Conservation (phyloP, 2,329 filamentous ascomycete species). For the Verticillium dahliae region DNA sequence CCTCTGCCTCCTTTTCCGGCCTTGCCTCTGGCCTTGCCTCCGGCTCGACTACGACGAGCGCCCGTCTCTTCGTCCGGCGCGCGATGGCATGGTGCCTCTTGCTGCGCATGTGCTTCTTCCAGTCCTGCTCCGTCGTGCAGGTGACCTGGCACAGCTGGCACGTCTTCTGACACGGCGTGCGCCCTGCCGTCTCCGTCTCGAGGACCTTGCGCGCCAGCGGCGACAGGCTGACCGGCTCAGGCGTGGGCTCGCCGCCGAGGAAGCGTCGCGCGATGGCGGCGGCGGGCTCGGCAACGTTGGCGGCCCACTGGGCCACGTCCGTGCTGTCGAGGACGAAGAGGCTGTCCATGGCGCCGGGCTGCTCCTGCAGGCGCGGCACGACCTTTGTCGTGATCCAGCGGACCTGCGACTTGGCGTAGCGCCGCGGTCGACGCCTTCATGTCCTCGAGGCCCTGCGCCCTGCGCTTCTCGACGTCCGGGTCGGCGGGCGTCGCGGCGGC, state of each 20-base stretch:
- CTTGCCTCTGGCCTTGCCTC: neutral
- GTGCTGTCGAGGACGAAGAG: conserved; percentile 81
- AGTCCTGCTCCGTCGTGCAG: conserved; percentile 46
- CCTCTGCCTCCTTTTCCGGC: neutral
- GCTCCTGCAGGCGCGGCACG: conserved; percentile 57
- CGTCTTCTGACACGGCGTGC: conserved; percentile 48
- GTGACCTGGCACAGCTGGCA: conserved; percentile 71
- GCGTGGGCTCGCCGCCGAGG: conserved; percentile 49
- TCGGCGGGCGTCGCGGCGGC: conserved; percentile 19
- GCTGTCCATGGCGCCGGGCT: conserved; percentile 42
- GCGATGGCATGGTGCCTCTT: conserved; percentile 24
- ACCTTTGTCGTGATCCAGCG: conserved; percentile 85
- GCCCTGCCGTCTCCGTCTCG: conserved; percentile 42
- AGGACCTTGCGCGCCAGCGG: conserved; percentile 47
- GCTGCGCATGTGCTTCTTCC: conserved; percentile 31
- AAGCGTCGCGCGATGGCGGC: conserved; percentile 56
- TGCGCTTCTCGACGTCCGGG: conserved; percentile 46
- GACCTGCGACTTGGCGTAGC: conserved; percentile 80
- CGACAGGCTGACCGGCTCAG: conserved; percentile 41
- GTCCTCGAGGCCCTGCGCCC: conserved; percentile 56
- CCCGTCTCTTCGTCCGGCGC: conserved; percentile 28
- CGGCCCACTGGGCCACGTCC: conserved; percentile 53
- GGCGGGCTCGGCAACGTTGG: conserved; percentile 61
- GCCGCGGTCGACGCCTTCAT: conserved; percentile 80
- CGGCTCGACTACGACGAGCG: conserved; percentile 23